phyloP scores from a whole-genome alignment of 768 basidiomycete genomes.

The Russula abietina region DNA sequence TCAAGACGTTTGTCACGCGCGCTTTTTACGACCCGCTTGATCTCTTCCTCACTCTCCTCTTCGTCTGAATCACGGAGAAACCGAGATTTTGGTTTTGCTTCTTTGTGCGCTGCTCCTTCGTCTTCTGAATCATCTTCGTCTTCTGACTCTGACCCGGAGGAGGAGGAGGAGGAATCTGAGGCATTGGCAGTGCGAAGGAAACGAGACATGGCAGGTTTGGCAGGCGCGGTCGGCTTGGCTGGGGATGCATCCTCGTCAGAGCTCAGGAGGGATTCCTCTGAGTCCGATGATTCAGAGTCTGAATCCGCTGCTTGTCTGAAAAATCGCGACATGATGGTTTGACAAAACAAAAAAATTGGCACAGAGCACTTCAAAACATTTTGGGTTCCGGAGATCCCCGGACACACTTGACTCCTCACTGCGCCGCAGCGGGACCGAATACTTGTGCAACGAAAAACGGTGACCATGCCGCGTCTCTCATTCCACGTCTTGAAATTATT shows the following conservation, averaged over 20 bases:
- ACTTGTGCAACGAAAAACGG: too few species aligned
- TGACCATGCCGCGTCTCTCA: slow-evolving; percentile 16
- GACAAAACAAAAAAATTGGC: too few species aligned
- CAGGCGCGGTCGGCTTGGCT: slow-evolving; percentile 40
- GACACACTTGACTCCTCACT: neutral
- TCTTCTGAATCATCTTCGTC: slow-evolving; percentile 44
- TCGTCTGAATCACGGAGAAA: slow-evolving; percentile 45
- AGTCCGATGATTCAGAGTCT: slow-evolving; percentile 73
- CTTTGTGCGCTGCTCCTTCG: slow-evolving; percentile 34
- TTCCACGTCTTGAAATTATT: neutral
- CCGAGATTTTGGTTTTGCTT: slow-evolving; percentile 37
- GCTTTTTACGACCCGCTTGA: slow-evolving; percentile 67
- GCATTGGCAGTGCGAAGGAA: slow-evolving; percentile 66
- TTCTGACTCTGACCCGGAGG: slow-evolving; percentile 38
- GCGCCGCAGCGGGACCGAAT: neutral
- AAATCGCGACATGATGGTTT: slow-evolving; percentile 69
- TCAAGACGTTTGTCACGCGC: slow-evolving; percentile 88
- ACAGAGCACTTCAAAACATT: slow-evolving; percentile 6
- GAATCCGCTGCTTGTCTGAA: slow-evolving; percentile 83
- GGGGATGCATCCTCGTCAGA: slow-evolving; percentile 59
- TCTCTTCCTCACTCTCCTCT: slow-evolving; percentile 61
- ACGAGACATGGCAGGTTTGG: slow-evolving; percentile 66
- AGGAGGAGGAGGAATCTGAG: slow-evolving; percentile 40
- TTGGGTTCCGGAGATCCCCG: slow-evolving; percentile 25
- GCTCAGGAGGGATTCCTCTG: slow-evolving; percentile 62